Evolutionary conservation across 2,329 filamentous ascomycete species (phyloP), one percentile per base, ranked within the genome.

Genomic region (Erysiphe neolycopersici): DNA sequence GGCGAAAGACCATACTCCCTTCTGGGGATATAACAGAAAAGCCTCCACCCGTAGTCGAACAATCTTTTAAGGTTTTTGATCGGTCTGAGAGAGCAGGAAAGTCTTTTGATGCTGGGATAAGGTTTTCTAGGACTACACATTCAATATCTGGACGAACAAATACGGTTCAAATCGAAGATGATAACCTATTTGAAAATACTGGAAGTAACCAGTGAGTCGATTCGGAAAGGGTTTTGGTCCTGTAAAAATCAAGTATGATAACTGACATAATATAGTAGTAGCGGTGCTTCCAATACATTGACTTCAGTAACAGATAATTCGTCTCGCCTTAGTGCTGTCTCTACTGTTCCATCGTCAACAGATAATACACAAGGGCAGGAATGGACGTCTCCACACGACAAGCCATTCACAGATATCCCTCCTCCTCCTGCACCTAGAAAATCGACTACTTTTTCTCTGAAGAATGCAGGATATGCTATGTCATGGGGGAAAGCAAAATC

Each of bases 281-380:
- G 56, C 54, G 55, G 54, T 46, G 52, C 52, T 37, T 58, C 56
- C 3, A 56, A 58, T 44, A 54, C 54, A 32, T 57, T 56, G 47
- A 56, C 54, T 32, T 58, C 56, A 18, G 56, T 54, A 3, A 52
- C 55, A 38, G 56, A 57, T 41, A 56, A 58, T 47, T 58, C 56
- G 1, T 58, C 56, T 12, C 50, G 56, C 38, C 43, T 57, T 38
- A 58, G 56, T 47, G 55, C 54, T 37, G 51, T 53, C 35, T 58
- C 56, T 31, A 58, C 56, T 18, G 51, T 56, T 14, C 53, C 56
- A 26, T 58, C 56, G 14, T 58, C 55, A 5, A 56, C 52, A 37
- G 54, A 56, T 45, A 41, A 47, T 33, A 46, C 48, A 17, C 49
- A 49, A 9, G 45, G 47, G 18, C 53, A 56, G 29, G 55, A 58